phyloP scores from a whole-genome alignment of 495 filamentous ascomycete genomes.

The Penicillium bovifimosum region DNA sequence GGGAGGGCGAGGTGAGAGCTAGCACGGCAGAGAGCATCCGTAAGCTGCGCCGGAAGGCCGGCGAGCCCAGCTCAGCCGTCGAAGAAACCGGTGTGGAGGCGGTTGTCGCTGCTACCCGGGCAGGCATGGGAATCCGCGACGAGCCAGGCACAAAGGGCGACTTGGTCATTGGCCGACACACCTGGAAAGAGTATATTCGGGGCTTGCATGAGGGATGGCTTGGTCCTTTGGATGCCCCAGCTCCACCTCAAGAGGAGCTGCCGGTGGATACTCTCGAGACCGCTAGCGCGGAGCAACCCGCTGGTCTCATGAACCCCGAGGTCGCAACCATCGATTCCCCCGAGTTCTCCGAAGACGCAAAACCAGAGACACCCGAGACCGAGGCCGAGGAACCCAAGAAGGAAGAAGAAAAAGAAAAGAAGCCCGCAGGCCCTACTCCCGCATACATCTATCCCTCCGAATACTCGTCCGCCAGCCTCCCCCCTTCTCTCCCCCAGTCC shows the following conservation, averaged over 20 bases:
- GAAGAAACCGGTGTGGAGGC: constrained; percentile 45
- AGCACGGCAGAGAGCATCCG: constrained; percentile 78
- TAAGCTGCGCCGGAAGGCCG: constrained; percentile 51
- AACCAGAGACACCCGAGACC: constrained; percentile 3
- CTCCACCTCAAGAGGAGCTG: constrained; percentile 18
- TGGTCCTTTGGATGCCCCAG: constrained; percentile 63
- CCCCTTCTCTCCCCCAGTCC: constrained; percentile 54
- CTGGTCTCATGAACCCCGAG: background rate
- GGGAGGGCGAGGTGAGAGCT: constrained; percentile 81
- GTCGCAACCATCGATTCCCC: constrained; percentile 1
- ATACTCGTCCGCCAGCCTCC: constrained; percentile 58
- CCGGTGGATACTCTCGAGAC: constrained; percentile 27
- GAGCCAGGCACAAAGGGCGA: constrained; percentile 74
- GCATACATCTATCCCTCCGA: constrained; percentile 65
- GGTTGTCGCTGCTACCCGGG: constrained; percentile 49
- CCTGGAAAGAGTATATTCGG: constrained; percentile 96
- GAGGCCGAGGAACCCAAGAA: constrained; percentile 25
- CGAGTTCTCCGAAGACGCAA: constrained; percentile 7
- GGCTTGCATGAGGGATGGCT: constrained; percentile 96
- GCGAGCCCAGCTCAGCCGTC: constrained; percentile 43
- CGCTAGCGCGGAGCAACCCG: constrained; percentile 20
- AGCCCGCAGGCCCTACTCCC: constrained; percentile 38
- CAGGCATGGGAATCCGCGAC: constrained; percentile 56
- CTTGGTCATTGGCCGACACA: constrained; percentile 82
- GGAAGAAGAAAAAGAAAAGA: constrained; percentile 45